phyloP scores from a whole-genome alignment of 805 yeast species.

The Jamesozyma piceae region DNA sequence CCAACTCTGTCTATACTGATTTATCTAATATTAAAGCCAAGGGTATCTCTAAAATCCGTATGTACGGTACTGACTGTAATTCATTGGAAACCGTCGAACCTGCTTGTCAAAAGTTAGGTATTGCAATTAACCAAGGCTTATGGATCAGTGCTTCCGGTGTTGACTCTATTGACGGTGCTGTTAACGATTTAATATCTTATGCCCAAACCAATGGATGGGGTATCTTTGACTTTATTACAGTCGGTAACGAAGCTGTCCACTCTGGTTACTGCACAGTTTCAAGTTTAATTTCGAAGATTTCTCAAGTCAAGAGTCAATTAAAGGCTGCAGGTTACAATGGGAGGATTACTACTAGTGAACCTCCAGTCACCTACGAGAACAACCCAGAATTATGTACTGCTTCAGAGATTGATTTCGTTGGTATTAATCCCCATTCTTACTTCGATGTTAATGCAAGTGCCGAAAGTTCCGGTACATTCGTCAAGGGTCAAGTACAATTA shows the following conservation, averaged over 20 bases:
- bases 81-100: conserved; percentile 58
- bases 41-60: conserved; percentile 58
- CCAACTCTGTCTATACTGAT: conserved; percentile 47
- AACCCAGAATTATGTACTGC: conserved; percentile 60
- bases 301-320: conserved; percentile 51
- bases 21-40: conserved; percentile 46
- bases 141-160: conserved; percentile 64
- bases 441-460: conserved; percentile 60
- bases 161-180: conserved; percentile 56
- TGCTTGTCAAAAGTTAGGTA: conserved; percentile 46
- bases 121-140: conserved; percentile 76
- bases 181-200: conserved; percentile 43
- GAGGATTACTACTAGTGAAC: conserved; percentile 74
- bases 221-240: conserved; percentile 63
- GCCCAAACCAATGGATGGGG: conserved; percentile 56
- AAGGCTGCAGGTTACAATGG: conserved; percentile 69
- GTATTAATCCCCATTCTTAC: conserved; percentile 80
- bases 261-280: conserved; percentile 49
- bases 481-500: conserved; percentile 49
- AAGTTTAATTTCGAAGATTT: conserved; percentile 57
- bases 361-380: conserved; percentile 62
- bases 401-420: conserved; percentile 71
- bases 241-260: conserved; percentile 83
- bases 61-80: conserved; percentile 84
- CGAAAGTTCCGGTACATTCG: conserved; percentile 58